Conservation (phyloP, 805 yeast species). For the Priceomyces fermenticarens region DNA sequence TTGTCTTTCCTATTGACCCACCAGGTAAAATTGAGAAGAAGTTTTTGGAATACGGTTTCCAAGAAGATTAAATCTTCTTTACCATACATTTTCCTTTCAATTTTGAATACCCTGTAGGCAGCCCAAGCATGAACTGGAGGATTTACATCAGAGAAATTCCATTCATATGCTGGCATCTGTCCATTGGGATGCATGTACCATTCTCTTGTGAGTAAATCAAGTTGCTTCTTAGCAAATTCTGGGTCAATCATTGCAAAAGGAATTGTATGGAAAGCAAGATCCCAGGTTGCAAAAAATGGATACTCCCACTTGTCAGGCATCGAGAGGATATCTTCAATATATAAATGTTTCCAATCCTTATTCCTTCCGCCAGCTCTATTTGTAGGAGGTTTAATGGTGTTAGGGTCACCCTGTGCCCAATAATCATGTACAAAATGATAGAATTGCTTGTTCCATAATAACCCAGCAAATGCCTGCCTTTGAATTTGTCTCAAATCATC, state of each 20-base stretch:
- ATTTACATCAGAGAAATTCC: slow-evolving; percentile 94
- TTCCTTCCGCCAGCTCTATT: slow-evolving; percentile 87
- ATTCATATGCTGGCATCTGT: slow-evolving; percentile 95
- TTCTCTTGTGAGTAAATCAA: slow-evolving; percentile 82
- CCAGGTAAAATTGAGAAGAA: slow-evolving; percentile 89
- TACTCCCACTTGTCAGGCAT: slow-evolving; percentile 96
- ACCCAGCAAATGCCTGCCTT: slow-evolving; percentile 91
- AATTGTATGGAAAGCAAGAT: slow-evolving; percentile 90
- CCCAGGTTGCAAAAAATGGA: slow-evolving; percentile 97
- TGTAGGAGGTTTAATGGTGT: slow-evolving; percentile 67
- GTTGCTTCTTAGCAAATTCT: slow-evolving; percentile 82
- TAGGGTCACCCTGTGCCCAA: slow-evolving; percentile 86
- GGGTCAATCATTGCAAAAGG: slow-evolving; percentile 94
- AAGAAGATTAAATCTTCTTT: slow-evolving; percentile 75
- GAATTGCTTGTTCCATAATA: slow-evolving; percentile 91
- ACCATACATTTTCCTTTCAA: slow-evolving; percentile 85
- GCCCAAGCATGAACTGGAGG: slow-evolving; percentile 99
- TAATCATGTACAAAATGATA: slow-evolving; percentile 81
- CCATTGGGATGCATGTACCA: slow-evolving; percentile 99
- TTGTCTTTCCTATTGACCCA: slow-evolving; percentile 93
- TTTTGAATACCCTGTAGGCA: slow-evolving; percentile 78
- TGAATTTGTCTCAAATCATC: slow-evolving; percentile 79
- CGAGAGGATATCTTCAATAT: slow-evolving; percentile 82
- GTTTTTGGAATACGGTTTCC: slow-evolving; percentile 90
- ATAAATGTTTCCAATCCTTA: slow-evolving; percentile 83